Evolutionary conservation across 371 early-diverging fungal genomes (phyloP).

Genomic region (Choanephora cucurbitarum): DNA sequence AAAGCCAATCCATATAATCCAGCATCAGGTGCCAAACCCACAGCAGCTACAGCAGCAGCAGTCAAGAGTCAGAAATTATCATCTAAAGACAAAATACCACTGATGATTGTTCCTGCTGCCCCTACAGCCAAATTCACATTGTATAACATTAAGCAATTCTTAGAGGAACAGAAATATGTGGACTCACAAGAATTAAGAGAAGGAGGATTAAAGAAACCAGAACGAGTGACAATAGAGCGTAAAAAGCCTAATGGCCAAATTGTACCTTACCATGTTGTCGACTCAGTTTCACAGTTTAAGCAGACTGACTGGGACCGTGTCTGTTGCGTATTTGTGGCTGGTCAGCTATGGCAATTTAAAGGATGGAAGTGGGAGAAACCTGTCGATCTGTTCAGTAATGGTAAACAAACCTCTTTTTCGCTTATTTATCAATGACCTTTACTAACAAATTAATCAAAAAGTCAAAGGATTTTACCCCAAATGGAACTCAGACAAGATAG

Average conservation of each 20-base stretch:
- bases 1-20: not conserved
- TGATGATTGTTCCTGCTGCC: conserved; percentile 89
- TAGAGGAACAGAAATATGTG: conserved; percentile 70
- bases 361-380: conserved; percentile 88
- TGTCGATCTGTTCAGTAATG: conserved; percentile 76
- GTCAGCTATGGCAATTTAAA: conserved; percentile 93
- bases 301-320: conserved; percentile 86
- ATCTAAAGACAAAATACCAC: conserved; percentile 60
- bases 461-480: conserved; percentile 82
- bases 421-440: no score
- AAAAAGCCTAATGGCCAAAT: conserved; percentile 48
- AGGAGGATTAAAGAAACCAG: conserved; percentile 67
- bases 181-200: conserved; percentile 66
- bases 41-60: conserved; percentile 6
- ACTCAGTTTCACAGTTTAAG: conserved; percentile 67
- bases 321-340: conserved; percentile 86
- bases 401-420: conserved; percentile 33
- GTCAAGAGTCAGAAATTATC: conserved; percentile 23
- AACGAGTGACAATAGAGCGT: conserved; percentile 59
- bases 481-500: conserved; percentile 71
- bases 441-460: no score
- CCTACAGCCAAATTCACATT: conserved; percentile 81
- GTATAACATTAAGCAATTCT: conserved; percentile 82
- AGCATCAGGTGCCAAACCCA: not conserved
- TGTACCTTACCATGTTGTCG: conserved; percentile 68